Evolutionary conservation across 2,329 filamentous ascomycete species (phyloP), one percentile per base, ranked within the genome.

Genomic region (Colletotrichum siamense): DNA sequence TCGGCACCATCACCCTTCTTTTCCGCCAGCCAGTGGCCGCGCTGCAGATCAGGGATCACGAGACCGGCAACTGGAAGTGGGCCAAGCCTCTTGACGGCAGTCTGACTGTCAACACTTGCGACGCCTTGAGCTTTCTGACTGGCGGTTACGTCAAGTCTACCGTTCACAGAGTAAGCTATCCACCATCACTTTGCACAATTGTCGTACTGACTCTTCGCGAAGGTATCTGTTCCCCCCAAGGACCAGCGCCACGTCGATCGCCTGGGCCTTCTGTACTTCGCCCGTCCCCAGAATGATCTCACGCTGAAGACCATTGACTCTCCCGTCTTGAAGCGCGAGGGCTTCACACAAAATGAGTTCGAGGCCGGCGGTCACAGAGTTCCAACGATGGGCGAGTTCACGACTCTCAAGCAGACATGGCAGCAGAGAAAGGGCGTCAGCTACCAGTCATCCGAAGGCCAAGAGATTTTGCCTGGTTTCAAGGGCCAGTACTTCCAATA

Each of bases 1-100:
- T 92, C 0, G 90, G 90, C 0, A 89, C 88, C 0, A 84, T 92
- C 0, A 92, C 91, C 0, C 82, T 92, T 5, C 85, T 92, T 0
- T 92, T 92, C 84, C 85, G 90, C 0, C 91, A 92, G 76, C 91
- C 91, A 0, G 88, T 92, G 1, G 89, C 90, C 0, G 90, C 88
- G 0, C 84, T 92, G 2, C 91, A 92, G 78, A 90, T 92, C 64
- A 81, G 79, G 30, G 87, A 89, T 22, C 86, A 86, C n/a, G 82
- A 86, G 0, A 84, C 86, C 0, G 85, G 85, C 2, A 75, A 87
- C 4, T 91, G 89, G 89, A 90, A 88, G 52, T 90, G 86, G 83
- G 88, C 89, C 0, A 85, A 84, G 24, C 87, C 89, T 1, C 85
- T 89, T 4, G 84, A 88, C 8, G 89, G 87, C 0, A 89, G 87